phyloP scores from a whole-genome alignment of 148 eudicot species.

The Mesembryanthemum crystallinum region DNA sequence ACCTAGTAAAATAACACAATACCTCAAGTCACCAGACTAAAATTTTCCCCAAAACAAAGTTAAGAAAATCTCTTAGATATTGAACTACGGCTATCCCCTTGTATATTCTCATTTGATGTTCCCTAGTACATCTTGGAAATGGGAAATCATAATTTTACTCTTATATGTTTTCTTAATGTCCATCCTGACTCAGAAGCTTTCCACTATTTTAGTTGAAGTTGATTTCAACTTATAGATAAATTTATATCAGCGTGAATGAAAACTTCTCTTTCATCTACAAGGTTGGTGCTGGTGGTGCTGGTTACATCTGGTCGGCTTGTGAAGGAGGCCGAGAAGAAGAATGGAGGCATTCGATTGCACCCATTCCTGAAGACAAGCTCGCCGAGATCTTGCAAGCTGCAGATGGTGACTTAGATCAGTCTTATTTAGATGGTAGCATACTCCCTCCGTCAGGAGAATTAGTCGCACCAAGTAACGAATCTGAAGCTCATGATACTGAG shows the following conservation, averaged over 20 bases:
- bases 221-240: not conserved
- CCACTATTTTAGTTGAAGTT: not conserved
- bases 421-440: slow-evolving; percentile 39
- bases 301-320: slow-evolving; percentile 76
- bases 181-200: not conserved
- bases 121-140: not conserved
- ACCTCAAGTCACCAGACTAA: no score
- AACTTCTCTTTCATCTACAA: slow-evolving; percentile 24
- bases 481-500: slow-evolving; percentile 48
- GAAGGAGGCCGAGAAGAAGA: slow-evolving; percentile 80
- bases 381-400: slow-evolving; percentile 47
- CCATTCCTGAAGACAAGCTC: slow-evolving; percentile 75
- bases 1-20: no score
- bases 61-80: no score
- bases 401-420: slow-evolving; percentile 50
- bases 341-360: slow-evolving; percentile 90
- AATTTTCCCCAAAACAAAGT: no score
- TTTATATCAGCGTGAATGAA: slow-evolving; percentile 2
- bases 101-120: not conserved
- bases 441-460: slow-evolving; percentile 74
- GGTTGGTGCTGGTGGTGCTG: slow-evolving; percentile 89
- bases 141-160: not conserved
- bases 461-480: slow-evolving; percentile 45
- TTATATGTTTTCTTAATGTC: not conserved
- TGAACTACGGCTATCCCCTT: no score